Evolutionary conservation across 2,329 filamentous ascomycete genomes (phyloP), one percentile per base, ranked within the genome.

Genomic region (Colletotrichum tabaci): DNA sequence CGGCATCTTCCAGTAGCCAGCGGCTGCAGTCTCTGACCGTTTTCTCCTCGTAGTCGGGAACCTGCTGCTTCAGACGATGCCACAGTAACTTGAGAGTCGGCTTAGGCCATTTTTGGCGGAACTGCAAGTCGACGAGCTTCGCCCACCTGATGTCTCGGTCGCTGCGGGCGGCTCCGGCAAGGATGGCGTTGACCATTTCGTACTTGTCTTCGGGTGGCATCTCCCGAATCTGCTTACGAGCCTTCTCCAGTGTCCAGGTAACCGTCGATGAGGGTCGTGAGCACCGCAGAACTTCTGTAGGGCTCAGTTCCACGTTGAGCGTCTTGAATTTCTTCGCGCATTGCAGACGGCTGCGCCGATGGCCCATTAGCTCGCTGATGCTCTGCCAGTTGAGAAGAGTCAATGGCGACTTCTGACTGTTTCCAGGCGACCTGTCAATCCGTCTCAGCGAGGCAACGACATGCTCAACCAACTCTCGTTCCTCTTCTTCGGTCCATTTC

Each of bases 241-340:
- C 84, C 73, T 82, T 81, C 50, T 84, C 82, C 16, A 84, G 78
- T 26, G 80, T 80, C 80, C 84, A 87, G n/a, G 79, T 80, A 72
- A 80, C 81, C 70, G 74, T 74, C 53, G 77, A 78, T 47, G 80
- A 77, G n/a, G 81, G 77, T 7, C 78, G 74, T 18, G 74, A 72
- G 1, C 81, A 81, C 13, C 74, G 76, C 15, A 82, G 74, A 68
- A 79, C 79, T 61, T 82, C 81, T 35, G 77, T 79, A 21, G 78
- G 78, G 8, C 77, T 71, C 2, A 78, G 77, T 56, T 82, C 80
- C 60, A 82, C 74, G 63, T 83, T 80, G 77, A 84, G 78, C 9
- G 18, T 49, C 71, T 87, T 88, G 90, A 91, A 94, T 77, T 95
- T 94, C 35, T 85, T 85, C 35, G 87, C 84, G 77, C 92, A 94